Evolutionary conservation across 1,284 basidiomycete species (phyloP), one percentile per base, ranked within the genome.

Genomic region (Apiotrichum gracile): DNA sequence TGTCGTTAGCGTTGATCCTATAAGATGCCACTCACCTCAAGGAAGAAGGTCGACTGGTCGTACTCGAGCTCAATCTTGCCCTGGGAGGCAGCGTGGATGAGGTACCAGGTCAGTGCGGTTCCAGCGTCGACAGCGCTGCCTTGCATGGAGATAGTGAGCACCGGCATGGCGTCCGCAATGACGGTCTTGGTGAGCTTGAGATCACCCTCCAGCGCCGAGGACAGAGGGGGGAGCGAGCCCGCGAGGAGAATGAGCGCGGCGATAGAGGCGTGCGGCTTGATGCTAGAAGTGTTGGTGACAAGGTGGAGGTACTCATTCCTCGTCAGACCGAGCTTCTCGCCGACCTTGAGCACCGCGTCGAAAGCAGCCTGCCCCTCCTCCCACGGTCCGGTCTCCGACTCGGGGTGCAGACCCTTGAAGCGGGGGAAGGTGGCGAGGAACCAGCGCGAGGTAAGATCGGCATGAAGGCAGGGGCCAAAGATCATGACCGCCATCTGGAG

Each of bases 151-250:
- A 53, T 33, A 31, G 43, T 55, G 42, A 72, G 46, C 12, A 65
- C 58, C 16, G 64, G 66, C 63, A 67, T 66, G 14, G 54, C 61
- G 33, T 68, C 65, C 10, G 54, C 59, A 25, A 66, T 47, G 17
- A 52, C 49, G 4, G 44, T 31, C 26, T 45, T 55, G 22, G 47
- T 26, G 21, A 51, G 57, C 0, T 21, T 22, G 21, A 52, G 49
- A 14, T 49, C 47, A 37, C 38, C 47, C 16, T 14, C 19, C 12
- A 45, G 43, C 4, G 22, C 43, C 4, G 43, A 33, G 16, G 39
- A 43, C 5, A 51, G 42, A 0, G 50, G 37, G 13, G 51, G 53
- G 2, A 64, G 39, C 5, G 58, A 51, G 1, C 61, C 56, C 2
- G 61, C 56, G 16, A 70, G 57, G 3, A 67, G 56, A 21, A 61